Evolutionary conservation across 495 filamentous ascomycete species (phyloP), one percentile per base, ranked within the genome.

Genomic region (Cairneyella variabilis): DNA sequence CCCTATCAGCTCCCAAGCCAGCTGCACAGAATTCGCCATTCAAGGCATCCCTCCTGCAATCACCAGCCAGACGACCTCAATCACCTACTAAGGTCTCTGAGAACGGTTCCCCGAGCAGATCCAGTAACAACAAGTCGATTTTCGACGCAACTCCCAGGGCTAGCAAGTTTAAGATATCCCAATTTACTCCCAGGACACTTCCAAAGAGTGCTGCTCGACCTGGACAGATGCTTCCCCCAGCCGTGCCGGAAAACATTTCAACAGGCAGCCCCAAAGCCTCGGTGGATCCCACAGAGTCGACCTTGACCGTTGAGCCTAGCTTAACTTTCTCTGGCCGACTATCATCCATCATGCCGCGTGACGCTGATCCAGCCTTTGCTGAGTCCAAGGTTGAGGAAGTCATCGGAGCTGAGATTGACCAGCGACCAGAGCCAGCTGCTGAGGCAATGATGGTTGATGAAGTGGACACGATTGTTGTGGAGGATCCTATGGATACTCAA

Each of bases 271-370:
- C 49, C 16, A n/a, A 22, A 27, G 32, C 25, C 6, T 18, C 27
- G 7, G 22, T 22, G 4, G n/a, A 48, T 37, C 9, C 10, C 16
- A 14, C 21, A 12, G 41, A 38, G n/a, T 46, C 36, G 25, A 36
- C 40, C 3, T 2, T 38, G 23, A 17, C 16, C 11, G 11, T 26
- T 25, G 40, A 45, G n/a, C 37, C 37, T 7, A 58, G 30, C 20
- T 18, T 57, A 17, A 43, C 30, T 16, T 80, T 80, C 55, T 70
- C 75, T n/a, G 76, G 75, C 2, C 66, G 76, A 8, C 66, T 78
- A 2, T 79, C 77, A 0, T 71, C 76, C 3, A 71, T 77, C 22
- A 55, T 78, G 17, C 75, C 76, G 26, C 62, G 76, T 11, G 65
- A 77, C 47, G 73, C 70, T 11, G 75, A 79, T 39, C 71, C 74